Evolutionary conservation across 2,329 filamentous ascomycete genomes (phyloP).

Genomic region (Colletotrichum sublineola): DNA sequence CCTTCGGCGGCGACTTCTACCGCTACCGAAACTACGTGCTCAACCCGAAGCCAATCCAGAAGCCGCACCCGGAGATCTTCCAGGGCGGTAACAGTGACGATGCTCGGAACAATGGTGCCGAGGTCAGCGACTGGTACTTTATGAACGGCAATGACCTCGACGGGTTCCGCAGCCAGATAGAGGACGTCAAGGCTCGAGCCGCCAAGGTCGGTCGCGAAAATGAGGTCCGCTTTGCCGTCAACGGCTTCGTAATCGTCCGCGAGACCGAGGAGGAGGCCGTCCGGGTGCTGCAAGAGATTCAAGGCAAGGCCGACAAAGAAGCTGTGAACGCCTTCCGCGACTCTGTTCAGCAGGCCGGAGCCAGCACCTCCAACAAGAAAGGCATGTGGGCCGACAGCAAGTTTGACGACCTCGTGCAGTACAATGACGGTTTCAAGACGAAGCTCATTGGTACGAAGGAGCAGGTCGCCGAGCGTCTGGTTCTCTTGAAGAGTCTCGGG

Average conservation of each 20-base stretch:
- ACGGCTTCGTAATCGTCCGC: conserved; percentile 63
- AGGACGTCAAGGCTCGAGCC: conserved; percentile 61
- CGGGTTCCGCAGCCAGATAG: conserved; percentile 64
- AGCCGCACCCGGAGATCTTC: conserved; percentile 65
- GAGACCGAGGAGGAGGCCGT: conserved; percentile 65
- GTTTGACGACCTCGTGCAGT: conserved; percentile 66
- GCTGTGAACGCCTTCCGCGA: conserved; percentile 63
- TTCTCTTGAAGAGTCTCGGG: conserved; percentile 61
- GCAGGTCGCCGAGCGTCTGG: conserved; percentile 63
- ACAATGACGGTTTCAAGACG: conserved; percentile 69
- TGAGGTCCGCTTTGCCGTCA: conserved; percentile 63
- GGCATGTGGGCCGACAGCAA: conserved; percentile 67
- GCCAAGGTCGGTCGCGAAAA: conserved; percentile 56
- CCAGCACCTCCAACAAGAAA: conserved; percentile 59
- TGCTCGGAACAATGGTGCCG: conserved; percentile 62
- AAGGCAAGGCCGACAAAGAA: conserved; percentile 65
- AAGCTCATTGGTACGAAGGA: conserved; percentile 66
- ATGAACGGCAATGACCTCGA: conserved; percentile 70
- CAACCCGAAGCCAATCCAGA: conserved; percentile 62
- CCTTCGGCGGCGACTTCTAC: conserved; percentile 65
- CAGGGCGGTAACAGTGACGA: conserved; percentile 66
- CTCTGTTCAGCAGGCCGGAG: conserved; percentile 64
- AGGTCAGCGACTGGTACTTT: conserved; percentile 65
- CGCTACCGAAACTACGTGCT: conserved; percentile 65
- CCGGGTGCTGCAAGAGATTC: conserved; percentile 62